Evolutionary conservation across 2,329 filamentous ascomycete species (phyloP).

Genomic region (Ophiocordyceps sinensis): DNA sequence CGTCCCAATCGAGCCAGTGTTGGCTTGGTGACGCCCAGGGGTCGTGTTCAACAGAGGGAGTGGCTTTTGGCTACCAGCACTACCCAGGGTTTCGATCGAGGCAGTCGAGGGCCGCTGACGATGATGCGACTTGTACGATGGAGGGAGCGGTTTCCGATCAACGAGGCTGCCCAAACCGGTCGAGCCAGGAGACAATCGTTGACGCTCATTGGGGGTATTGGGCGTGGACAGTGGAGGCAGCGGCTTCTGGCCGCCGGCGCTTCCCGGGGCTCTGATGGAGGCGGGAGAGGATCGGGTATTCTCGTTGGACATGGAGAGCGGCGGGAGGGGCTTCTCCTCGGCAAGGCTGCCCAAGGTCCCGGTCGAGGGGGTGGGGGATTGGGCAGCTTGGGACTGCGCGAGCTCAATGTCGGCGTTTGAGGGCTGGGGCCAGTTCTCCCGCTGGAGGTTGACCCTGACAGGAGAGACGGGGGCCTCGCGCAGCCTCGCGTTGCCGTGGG

Average conservation of each 20-base stretch:
- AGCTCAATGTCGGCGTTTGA: slow-evolving; percentile 38
- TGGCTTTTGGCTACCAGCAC: too few species aligned
- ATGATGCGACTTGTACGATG: background rate
- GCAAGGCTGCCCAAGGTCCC: background rate
- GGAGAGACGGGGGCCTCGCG: slow-evolving; percentile 40
- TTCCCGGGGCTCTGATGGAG: too few species aligned
- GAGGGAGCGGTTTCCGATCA: too few species aligned
- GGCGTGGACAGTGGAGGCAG: background rate
- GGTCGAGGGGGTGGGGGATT: slow-evolving; percentile 6
- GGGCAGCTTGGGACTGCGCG: slow-evolving; percentile 12
- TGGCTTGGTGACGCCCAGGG: too few species aligned
- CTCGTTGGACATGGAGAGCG: too few species aligned
- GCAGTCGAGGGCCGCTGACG: slow-evolving; percentile 1
- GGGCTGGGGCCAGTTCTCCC: slow-evolving; percentile 36
- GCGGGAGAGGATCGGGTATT: too few species aligned
- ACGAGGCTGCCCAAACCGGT: too few species aligned
- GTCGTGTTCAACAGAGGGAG: too few species aligned
- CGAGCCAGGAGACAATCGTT: background rate
- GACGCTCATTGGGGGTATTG: slow-evolving; percentile 1
- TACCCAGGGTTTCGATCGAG: too few species aligned
- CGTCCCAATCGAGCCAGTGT: too few species aligned
- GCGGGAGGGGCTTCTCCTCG: too few species aligned
- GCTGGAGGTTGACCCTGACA: slow-evolving; percentile 38
- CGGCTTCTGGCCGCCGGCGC: background rate
- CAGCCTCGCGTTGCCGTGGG: slow-evolving; percentile 23